phyloP scores from a whole-genome alignment of 2,329 filamentous ascomycete genomes.

The Cordyceps cicadae region DNA sequence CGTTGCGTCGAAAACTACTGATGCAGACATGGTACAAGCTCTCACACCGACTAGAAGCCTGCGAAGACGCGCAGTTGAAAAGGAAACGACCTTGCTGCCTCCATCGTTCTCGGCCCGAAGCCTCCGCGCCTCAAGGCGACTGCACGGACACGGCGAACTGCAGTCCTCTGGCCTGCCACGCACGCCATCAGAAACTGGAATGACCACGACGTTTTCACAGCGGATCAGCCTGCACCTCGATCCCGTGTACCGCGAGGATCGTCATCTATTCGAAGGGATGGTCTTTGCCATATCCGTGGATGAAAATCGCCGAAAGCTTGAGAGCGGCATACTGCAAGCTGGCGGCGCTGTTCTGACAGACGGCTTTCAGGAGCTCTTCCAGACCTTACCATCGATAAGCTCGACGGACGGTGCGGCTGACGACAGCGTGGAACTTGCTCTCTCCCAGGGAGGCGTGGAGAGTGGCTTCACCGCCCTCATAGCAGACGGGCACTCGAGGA shows the following conservation, averaged over 20 bases:
- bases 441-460: slow-evolving; percentile 43
- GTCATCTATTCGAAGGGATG: slow-evolving; percentile 65
- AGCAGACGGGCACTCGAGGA: slow-evolving; percentile 76
- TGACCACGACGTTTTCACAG: slow-evolving; percentile 9
- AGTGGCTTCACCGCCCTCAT: slow-evolving; percentile 78
- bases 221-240: slow-evolving; percentile 22
- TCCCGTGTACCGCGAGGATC: slow-evolving; percentile 18
- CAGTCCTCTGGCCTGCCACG: slow-evolving; percentile 5
- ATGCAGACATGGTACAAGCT: slow-evolving; percentile 19
- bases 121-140: slow-evolving; percentile 1
- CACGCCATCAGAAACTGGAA: not conserved
- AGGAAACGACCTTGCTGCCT: not conserved
- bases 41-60: slow-evolving; percentile 15
- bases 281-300: slow-evolving; percentile 76
- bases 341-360: slow-evolving; percentile 64
- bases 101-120: not conserved
- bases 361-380: slow-evolving; percentile 78
- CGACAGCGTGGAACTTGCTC: slow-evolving; percentile 30
- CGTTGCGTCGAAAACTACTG: slow-evolving; percentile 15
- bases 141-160: not conserved
- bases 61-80: not conserved
- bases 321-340: slow-evolving; percentile 55
- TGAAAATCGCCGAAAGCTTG: slow-evolving; percentile 38
- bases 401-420: slow-evolving; percentile 24
- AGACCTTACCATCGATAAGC: slow-evolving; percentile 31